phyloP scores from a whole-genome alignment of 2,329 filamentous ascomycete species.

The Pezicula rhizophila region DNA sequence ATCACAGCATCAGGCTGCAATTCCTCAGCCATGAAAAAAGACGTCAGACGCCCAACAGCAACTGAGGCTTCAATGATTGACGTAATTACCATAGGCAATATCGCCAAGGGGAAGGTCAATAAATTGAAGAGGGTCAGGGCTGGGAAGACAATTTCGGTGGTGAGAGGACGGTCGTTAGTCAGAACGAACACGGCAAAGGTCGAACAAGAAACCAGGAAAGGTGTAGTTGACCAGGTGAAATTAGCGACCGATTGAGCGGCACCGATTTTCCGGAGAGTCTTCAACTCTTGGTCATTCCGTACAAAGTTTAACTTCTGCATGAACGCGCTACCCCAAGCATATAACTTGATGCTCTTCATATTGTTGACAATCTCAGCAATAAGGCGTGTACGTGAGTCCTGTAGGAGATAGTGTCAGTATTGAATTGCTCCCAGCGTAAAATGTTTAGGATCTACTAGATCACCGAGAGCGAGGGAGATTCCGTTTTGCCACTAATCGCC shows the following conservation, averaged over 20 bases:
- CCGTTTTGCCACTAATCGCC: too few species aligned
- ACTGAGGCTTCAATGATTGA: constrained; percentile 95
- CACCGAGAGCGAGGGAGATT: too few species aligned
- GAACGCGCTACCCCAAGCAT: constrained; percentile 94
- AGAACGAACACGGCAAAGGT: constrained; percentile 94
- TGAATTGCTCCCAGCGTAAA: background rate
- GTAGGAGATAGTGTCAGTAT: background rate
- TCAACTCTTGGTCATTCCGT: constrained; percentile 90
- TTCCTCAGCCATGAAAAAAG: constrained; percentile 83
- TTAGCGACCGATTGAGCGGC: constrained; percentile 91
- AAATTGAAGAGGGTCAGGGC: constrained; percentile 91
- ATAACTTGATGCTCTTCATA: constrained; percentile 99
- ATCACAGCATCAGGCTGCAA: constrained; percentile 79
- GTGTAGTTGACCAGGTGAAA: constrained; percentile 96
- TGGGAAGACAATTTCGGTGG: constrained; percentile 93
- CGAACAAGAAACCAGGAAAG: constrained; percentile 93
- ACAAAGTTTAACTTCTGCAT: constrained; percentile 97
- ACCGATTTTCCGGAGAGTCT: constrained; percentile 92
- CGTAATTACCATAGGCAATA: constrained; percentile 96
- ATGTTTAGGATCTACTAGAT: too few species aligned
- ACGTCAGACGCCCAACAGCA: constrained; percentile 77
- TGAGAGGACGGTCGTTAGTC: constrained; percentile 72
- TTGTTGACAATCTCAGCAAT: constrained; percentile 99
- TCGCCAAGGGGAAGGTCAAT: constrained; percentile 86
- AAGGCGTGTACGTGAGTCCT: constrained; percentile 77